Conservation (phyloP, 352 stramenopile species). For the Pythium sp. region DNA sequence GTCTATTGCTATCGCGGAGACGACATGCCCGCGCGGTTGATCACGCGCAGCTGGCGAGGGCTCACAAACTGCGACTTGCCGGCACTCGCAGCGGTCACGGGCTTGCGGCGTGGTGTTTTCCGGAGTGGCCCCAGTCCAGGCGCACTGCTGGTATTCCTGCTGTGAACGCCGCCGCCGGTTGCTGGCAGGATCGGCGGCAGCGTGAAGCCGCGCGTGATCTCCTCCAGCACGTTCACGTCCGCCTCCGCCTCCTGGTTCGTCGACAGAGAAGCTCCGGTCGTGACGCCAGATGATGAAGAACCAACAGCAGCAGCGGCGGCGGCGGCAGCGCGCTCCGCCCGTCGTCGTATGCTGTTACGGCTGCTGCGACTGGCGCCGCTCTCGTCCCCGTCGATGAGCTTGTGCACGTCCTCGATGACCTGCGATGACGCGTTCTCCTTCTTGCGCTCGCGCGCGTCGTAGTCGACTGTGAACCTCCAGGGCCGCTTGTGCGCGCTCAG, state of each 20-base stretch:
- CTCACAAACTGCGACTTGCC: constrained; percentile 39
- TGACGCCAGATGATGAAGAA: constrained; percentile 3
- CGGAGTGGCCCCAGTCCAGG: constrained; percentile 25
- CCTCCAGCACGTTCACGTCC: constrained; percentile 30
- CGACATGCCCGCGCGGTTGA: constrained; percentile 17
- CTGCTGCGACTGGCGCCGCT: constrained; percentile 6
- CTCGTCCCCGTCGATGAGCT: constrained; percentile 23
- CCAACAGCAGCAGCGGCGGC: not conserved
- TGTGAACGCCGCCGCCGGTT: not conserved
- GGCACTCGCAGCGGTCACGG: constrained; percentile 37
- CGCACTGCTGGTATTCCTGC: not conserved
- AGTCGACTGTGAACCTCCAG: constrained; percentile 78
- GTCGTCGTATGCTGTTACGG: constrained; percentile 8
- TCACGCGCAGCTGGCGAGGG: constrained; percentile 38
- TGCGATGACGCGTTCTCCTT: constrained; percentile 54
- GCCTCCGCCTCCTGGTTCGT: constrained; percentile 16
- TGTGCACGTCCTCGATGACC: constrained; percentile 61
- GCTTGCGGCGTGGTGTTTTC: constrained; percentile 51
- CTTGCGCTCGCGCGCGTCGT: constrained; percentile 61
- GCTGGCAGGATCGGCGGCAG: constrained; percentile 31
- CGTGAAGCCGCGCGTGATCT: constrained; percentile 33
- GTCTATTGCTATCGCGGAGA: constrained; percentile 21
- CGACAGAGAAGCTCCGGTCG: not conserved
- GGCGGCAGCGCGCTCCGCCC: constrained; percentile 23
- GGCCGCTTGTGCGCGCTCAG: constrained; percentile 28